Evolutionary conservation across 73 alveolate genomes (phyloP).

Genomic region (Paramecium pentaurelia): DNA sequence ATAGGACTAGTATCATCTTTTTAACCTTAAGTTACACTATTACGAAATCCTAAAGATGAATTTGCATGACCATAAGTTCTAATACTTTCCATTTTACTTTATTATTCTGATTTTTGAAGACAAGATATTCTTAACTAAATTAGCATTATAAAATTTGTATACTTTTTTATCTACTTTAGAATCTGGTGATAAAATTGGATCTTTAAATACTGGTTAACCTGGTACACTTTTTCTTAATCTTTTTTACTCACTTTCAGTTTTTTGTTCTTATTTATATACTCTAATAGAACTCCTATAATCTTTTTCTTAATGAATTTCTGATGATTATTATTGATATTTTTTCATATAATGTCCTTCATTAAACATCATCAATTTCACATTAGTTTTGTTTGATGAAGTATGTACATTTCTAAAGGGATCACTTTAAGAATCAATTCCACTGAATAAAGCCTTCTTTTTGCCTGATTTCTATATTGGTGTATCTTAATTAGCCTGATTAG

Average conservation of each 20-base stretch:
- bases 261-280: not conserved
- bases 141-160: not conserved
- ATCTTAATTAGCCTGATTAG: not conserved
- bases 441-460: not conserved
- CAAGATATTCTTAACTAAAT: not conserved
- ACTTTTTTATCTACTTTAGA: not conserved
- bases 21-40: not conserved
- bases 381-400: not conserved
- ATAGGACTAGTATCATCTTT: not conserved
- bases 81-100: not conserved
- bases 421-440: not conserved
- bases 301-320: not conserved
- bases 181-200: slow-evolving; percentile 14
- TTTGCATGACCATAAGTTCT: not conserved
- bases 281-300: not conserved
- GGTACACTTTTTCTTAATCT: not conserved
- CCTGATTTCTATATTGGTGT: not conserved
- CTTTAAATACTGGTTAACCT: not conserved
- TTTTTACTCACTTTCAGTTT: not conserved
- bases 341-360: slow-evolving; percentile 24
- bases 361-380: not conserved
- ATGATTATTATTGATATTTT: not conserved
- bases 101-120: not conserved
- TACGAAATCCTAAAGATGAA: not conserved
- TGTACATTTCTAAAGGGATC: not conserved